Conservation (phyloP, 192 early-diverging fungal species). For the Borealophlyctis nickersoniae region DNA sequence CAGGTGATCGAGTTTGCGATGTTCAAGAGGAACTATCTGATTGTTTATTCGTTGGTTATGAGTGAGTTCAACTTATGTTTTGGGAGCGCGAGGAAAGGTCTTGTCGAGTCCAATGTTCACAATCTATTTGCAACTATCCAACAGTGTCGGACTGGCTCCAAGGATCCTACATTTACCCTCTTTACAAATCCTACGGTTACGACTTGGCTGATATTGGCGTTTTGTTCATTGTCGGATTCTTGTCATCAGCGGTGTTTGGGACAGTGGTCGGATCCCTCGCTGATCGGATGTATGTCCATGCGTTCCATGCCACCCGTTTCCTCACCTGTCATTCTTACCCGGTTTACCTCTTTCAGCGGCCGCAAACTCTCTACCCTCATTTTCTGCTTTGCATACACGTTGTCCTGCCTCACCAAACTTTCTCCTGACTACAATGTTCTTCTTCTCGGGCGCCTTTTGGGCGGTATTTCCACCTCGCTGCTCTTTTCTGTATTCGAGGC, state of each 20-base stretch:
- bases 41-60: constrained; percentile 52
- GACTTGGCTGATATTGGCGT: constrained; percentile 57
- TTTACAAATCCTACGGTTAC: constrained; percentile 63
- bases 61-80: constrained; percentile 30
- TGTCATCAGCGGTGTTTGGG: constrained; percentile 67
- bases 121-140: too few species aligned
- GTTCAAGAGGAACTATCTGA: constrained; percentile 52
- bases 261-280: constrained; percentile 67
- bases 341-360: constrained; percentile 7
- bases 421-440: constrained; percentile 30
- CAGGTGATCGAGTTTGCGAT: constrained; percentile 30
- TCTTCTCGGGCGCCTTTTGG: constrained; percentile 41
- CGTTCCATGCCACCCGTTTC: neutral
- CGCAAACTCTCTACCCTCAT: constrained; percentile 31
- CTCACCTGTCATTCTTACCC: too few species aligned
- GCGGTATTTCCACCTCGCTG: constrained; percentile 48
- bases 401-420: constrained; percentile 40
- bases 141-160: constrained; percentile 38
- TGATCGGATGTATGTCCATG: constrained; percentile 56
- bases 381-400: constrained; percentile 37
- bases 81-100: neutral
- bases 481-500: constrained; percentile 49
- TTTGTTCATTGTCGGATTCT: constrained; percentile 71
- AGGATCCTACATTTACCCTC: constrained; percentile 59
- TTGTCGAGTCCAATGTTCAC: too few species aligned